Conservation (phyloP, 352 stramenopile species). For the Globisporangium ultimum region DNA sequence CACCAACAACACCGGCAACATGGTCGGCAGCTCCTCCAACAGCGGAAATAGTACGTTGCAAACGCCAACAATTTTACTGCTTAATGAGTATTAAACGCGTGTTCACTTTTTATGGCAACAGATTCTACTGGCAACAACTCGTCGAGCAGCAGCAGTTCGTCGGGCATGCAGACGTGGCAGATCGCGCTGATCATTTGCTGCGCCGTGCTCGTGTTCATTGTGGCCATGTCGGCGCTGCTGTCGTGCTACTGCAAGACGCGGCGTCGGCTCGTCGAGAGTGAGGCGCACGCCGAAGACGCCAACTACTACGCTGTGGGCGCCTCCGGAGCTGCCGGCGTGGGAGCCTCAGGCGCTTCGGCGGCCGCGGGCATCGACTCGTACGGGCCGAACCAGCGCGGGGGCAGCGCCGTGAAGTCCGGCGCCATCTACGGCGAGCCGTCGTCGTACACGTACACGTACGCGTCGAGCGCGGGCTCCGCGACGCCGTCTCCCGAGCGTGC, state of each 20-base stretch:
- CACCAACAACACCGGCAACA: not conserved
- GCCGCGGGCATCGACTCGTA: not conserved
- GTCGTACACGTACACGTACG: conserved; percentile 5
- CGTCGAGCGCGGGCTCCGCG: not conserved
- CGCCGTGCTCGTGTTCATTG: conserved; percentile 41
- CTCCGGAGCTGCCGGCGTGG: no score
- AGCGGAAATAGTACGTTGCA: not conserved
- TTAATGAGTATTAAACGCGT: no score
- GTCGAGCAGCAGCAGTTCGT: conserved; percentile 11
- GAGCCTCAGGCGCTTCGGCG: not conserved
- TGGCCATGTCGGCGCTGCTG: conserved; percentile 45
- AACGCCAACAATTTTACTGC: no score
- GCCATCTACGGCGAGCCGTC: not conserved
- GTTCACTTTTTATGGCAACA: not conserved
- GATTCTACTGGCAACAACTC: conserved; percentile 1
- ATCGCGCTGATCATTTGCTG: conserved; percentile 62
- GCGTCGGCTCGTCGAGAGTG: conserved; percentile 45
- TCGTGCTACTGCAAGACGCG: conserved; percentile 58
- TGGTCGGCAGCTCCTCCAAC: not conserved
- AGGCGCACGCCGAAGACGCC: conserved; percentile 34
- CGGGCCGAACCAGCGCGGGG: not conserved
- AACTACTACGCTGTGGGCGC: conserved; percentile 26
- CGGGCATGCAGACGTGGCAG: conserved; percentile 44
- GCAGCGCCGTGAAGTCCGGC: not conserved
- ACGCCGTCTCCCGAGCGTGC: not conserved